Base-by-base conservation (phyloP, 2,329 filamentous ascomycete genomes). In the Ceratocystis alfenasii region DNA sequence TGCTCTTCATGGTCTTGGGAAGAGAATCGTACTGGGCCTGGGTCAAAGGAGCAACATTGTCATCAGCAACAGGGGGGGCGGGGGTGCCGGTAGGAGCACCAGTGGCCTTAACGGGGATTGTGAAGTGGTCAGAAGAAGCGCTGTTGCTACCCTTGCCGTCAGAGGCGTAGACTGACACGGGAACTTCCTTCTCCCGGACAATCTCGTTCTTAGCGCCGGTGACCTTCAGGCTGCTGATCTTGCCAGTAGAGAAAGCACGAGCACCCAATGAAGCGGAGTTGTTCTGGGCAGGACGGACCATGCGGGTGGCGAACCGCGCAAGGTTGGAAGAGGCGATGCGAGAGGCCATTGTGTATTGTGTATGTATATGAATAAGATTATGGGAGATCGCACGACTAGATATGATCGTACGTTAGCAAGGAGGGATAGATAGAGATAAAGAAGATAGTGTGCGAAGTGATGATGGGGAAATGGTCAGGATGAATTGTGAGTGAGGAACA, bases 1-100 rank as follows among this genome's bases (percentile, higher is more conserved):
- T 87, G 75, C 82, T 87, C 75, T 84, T 80, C 76, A 90, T 79
- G 45, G 85, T 89, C 36, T 81, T 79, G 4, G 86, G 82, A 73
- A 89, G 78, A 55, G 78, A 74, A 62, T 80, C 74, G 74, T 79
- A 84, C 65, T 83, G 77, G 71, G 79, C 77, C 68, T 79, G 76
- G 69, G 77, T 78, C 57, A 87, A 77, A 22, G 83, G 83, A 30
- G 76, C 71, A 62, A 85, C 77, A 15, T 75, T 72, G 60, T 80
- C 78, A 63, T 81, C 75, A 70, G 82, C 79, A 53, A 55, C 70
- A 15, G 72, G 72, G 17, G 75, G 75, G 36, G 68, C 71, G 4
- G 75, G 74, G 62, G 76, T 76, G 69, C 79, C 74, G 68, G 76
- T 73, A 68, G 79, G 75, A 65, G 78, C 74, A 62, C 76, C 75